These are phyloP conservation scores for Plectosphaerella plurivora DNA, from an alignment of 2,329 filamentous ascomycete species.

Conservation along the genomic window DNA sequence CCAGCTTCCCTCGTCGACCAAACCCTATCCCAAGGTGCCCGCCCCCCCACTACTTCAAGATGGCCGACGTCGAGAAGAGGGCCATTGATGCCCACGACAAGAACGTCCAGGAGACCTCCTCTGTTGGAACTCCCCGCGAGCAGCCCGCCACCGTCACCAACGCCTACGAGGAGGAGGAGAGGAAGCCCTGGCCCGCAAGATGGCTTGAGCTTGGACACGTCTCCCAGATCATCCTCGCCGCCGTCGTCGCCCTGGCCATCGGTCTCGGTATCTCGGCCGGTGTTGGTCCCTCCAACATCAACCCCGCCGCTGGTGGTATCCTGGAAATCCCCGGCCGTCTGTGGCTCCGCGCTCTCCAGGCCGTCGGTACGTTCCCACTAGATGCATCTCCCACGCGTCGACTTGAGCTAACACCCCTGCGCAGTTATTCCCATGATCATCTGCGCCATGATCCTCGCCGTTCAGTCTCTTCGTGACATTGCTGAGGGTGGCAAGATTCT, in stretches of 20 bases:
- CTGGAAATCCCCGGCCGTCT: slow-evolving; percentile 43
- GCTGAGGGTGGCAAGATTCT: slow-evolving; percentile 35
- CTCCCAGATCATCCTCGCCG: slow-evolving; percentile 44
- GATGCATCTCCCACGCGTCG: too few relatives aligned
- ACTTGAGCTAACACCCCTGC: not conserved
- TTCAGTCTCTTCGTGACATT: slow-evolving; percentile 43
- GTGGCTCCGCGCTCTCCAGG: slow-evolving; percentile 44
- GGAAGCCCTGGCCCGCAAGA: slow-evolving; percentile 29
- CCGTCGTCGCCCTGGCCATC: slow-evolving; percentile 43
- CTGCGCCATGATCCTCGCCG: slow-evolving; percentile 45
- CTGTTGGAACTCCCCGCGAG: slow-evolving; percentile 8
- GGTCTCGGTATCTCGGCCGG: slow-evolving; percentile 38
- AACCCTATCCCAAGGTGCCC: not conserved
- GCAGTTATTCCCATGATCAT: slow-evolving; percentile 47
- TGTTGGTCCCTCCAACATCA: slow-evolving; percentile 37
- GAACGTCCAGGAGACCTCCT: slow-evolving; percentile 12
- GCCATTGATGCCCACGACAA: slow-evolving; percentile 9
- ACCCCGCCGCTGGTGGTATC: slow-evolving; percentile 33
- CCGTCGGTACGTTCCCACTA: slow-evolving; percentile 32
- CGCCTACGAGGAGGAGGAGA: slow-evolving; percentile 5
- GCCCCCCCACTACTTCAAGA: not conserved
- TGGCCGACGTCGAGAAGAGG: slow-evolving; percentile 7
- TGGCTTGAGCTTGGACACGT: slow-evolving; percentile 38
- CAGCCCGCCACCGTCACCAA: slow-evolving; percentile 4
- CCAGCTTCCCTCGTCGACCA: not conserved